Percentiles rank a stretch among this genome's conserved stretches.
phyloP scores from a whole-genome alignment of 2,329 filamentous ascomycete species.

The Amphichorda felina region DNA sequence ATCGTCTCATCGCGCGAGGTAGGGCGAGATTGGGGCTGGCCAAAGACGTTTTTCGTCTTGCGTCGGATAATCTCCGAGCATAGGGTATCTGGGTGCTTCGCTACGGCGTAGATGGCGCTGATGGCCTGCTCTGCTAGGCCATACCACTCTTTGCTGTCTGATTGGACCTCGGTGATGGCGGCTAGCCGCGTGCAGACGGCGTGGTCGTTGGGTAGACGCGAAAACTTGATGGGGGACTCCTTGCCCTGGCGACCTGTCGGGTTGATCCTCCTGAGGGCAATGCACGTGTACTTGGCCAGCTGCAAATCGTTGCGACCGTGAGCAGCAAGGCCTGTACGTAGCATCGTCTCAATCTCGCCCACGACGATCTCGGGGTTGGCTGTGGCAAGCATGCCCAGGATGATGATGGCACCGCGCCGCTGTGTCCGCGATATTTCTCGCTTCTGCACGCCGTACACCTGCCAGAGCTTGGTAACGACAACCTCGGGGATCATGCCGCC shows the following conservation, averaged over 20 bases:
- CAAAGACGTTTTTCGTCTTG: slow-evolving; percentile 76
- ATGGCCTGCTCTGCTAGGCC: slow-evolving; percentile 94
- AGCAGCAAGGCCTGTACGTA: slow-evolving; percentile 75
- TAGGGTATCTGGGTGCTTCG: slow-evolving; percentile 85
- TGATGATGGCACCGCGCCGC: slow-evolving; percentile 85
- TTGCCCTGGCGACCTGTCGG: slow-evolving; percentile 71
- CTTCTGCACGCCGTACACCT: slow-evolving; percentile 90
- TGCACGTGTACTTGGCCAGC: slow-evolving; percentile 89
- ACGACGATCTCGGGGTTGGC: slow-evolving; percentile 89
- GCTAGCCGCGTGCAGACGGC: slow-evolving; percentile 73
- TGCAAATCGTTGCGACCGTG: slow-evolving; percentile 75
- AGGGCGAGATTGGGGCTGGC: slow-evolving; percentile 22
- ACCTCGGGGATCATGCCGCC: slow-evolving; percentile 73
- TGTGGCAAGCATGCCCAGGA: slow-evolving; percentile 90
- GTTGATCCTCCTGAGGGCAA: slow-evolving; percentile 84
- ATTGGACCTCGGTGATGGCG: slow-evolving; percentile 72
- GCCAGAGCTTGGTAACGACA: slow-evolving; percentile 89
- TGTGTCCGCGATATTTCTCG: slow-evolving; percentile 88
- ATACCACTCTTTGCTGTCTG: slow-evolving; percentile 91
- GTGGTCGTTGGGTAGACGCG: slow-evolving; percentile 83
- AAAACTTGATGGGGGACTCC: slow-evolving; percentile 55
- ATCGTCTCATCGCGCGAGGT: slow-evolving; percentile 22
- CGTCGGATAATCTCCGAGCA: slow-evolving; percentile 84
- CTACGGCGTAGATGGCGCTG: slow-evolving; percentile 85
- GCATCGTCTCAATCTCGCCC: slow-evolving; percentile 88